Evolutionary conservation across 345 rosid genomes (phyloP).

Genomic region (Cardamine chenopodiifolia): DNA sequence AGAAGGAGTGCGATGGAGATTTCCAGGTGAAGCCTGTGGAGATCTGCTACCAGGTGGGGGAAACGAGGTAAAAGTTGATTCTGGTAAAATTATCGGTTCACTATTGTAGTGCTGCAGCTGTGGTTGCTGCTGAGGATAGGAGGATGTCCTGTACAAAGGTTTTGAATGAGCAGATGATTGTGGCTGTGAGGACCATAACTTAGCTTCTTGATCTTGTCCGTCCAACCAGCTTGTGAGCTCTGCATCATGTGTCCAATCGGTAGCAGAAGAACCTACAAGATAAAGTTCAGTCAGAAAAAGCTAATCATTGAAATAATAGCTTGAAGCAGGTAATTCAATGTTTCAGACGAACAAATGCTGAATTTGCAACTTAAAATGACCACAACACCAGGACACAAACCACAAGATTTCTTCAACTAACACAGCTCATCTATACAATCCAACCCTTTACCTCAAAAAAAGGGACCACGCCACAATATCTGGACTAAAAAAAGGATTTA

Average conservation of each 20-base stretch:
- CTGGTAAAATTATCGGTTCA: constrained; percentile 67
- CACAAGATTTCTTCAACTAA: not conserved
- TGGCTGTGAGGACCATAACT: constrained; percentile 94
- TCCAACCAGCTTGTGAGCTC: constrained; percentile 73
- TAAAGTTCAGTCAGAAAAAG: constrained; percentile 20
- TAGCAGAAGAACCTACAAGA: constrained; percentile 81
- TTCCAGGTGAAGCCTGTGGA: constrained; percentile 60
- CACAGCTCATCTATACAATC: constrained; percentile 3
- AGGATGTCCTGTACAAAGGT: constrained; percentile 82
- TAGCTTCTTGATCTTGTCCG: constrained; percentile 67
- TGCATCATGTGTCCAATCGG: constrained; percentile 88
- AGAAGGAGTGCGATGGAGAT: constrained; percentile 53
- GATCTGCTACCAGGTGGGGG: constrained; percentile 82
- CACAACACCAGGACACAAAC: not conserved
- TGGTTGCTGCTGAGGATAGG: constrained; percentile 80
- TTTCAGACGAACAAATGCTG: not conserved
- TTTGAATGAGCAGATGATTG: constrained; percentile 62
- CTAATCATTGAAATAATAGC: constrained; percentile 1
- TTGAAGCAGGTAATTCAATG: not conserved
- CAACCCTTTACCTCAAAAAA: not conserved
- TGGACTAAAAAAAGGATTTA: not conserved
- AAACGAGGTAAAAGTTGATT: constrained; percentile 78
- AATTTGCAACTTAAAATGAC: not conserved
- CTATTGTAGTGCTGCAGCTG: constrained; percentile 67
- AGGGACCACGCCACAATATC: not conserved